Evolutionary conservation across 2,329 filamentous ascomycete genomes (phyloP).

Genomic region (Parascedosporium putredinis): DNA sequence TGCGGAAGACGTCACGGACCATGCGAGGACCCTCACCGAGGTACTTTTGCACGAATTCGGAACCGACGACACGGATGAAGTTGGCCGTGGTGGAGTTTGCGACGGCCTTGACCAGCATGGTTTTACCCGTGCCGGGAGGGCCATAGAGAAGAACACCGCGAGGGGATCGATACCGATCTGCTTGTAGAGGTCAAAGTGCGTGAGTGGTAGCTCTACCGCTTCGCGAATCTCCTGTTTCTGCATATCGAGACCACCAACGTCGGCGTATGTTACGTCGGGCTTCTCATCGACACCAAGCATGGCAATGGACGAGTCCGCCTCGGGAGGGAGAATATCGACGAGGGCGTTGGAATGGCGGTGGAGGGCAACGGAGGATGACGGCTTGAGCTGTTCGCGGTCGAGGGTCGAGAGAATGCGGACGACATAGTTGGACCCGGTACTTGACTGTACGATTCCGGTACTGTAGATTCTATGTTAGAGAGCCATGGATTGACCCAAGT

Average conservation of each 20-base stretch:
- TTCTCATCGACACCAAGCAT: constrained; percentile 97
- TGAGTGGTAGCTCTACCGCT: constrained; percentile 91
- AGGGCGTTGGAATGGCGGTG: constrained; percentile 98
- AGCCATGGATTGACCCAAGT: constrained; percentile 7
- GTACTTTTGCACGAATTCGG: constrained; percentile 98
- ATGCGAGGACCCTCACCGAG: constrained; percentile 95
- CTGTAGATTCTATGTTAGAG: constrained; percentile 31
- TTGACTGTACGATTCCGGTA: constrained; percentile 97
- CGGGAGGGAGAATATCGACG: constrained; percentile 96
- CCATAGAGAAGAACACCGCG: constrained; percentile 94
- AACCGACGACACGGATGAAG: constrained; percentile 96
- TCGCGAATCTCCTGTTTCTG: constrained; percentile 99
- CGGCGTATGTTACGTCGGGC: constrained; percentile 94
- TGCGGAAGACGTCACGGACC: constrained; percentile 97
- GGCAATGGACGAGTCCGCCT: constrained; percentile 96
- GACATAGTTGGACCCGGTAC: constrained; percentile 96
- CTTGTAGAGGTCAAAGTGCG: constrained; percentile 97
- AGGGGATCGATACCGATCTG: constrained; percentile 98
- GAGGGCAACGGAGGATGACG: constrained; percentile 91
- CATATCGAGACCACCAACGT: constrained; percentile 97
- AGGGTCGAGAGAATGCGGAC: constrained; percentile 96
- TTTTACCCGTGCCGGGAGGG: constrained; percentile 91
- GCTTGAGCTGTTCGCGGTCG: constrained; percentile 95
- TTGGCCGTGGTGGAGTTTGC: constrained; percentile 96
- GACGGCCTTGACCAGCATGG: constrained; percentile 95